These are phyloP conservation scores for Hypoxylon sp. DNA, from an alignment of 2,329 filamentous ascomycete genomes.

Conservation along the genomic window DNA sequence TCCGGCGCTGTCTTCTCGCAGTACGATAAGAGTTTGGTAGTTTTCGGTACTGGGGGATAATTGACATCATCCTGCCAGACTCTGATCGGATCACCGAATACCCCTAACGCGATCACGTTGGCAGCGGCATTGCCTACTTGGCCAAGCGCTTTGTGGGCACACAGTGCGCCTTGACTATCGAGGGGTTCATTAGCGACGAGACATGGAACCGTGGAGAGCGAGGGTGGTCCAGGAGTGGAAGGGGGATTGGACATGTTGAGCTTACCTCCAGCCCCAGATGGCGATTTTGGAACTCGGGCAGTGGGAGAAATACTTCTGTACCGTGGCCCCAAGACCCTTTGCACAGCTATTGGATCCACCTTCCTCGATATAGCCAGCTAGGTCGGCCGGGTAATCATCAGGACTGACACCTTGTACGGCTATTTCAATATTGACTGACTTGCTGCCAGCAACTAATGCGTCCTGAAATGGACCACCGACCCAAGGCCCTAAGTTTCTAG, in stretches of 20 bases:
- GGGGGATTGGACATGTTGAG: not conserved
- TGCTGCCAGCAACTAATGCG: conserved; percentile 22
- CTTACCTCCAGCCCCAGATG: conserved; percentile 47
- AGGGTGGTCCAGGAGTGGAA: not conserved
- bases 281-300: conserved; percentile 38
- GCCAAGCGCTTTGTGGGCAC: conserved; percentile 42
- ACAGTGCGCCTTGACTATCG: conserved; percentile 42
- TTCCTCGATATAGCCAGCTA: conserved; percentile 43
- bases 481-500: conserved; percentile 44
- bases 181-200: conserved; percentile 1
- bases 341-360: conserved; percentile 42
- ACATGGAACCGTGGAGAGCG: not conserved
- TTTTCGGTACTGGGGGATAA: conserved; percentile 35
- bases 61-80: conserved; percentile 38
- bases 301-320: conserved; percentile 39
- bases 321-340: conserved; percentile 26
- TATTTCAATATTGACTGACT: conserved; percentile 26
- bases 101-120: conserved; percentile 40
- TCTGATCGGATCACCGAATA: conserved; percentile 42
- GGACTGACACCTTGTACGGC: conserved; percentile 42
- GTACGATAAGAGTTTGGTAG: conserved; percentile 32
- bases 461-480: conserved; percentile 42
- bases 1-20: conserved; percentile 40
- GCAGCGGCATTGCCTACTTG: conserved; percentile 34
- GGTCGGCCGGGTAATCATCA: conserved; percentile 42